Percentiles rank a stretch among this genome's conserved stretches.
Evolutionary conservation across 371 early-diverging fungal genomes (phyloP).

Genomic region (Apophysomyces variabilis): DNA sequence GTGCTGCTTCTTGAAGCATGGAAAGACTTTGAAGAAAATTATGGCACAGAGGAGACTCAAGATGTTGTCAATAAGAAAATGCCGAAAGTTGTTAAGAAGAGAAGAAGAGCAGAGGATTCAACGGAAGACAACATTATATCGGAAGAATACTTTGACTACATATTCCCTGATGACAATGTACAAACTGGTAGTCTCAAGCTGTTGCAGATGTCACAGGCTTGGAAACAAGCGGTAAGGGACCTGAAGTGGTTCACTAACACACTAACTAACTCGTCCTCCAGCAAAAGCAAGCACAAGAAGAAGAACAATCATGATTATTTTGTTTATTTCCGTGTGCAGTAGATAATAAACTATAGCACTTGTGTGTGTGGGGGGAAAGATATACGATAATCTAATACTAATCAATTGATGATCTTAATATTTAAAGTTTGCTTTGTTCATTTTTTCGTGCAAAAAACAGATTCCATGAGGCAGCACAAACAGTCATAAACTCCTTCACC

Average conservation of each 20-base stretch:
- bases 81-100: slow-evolving; percentile 92
- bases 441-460: neutral
- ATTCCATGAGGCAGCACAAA: slow-evolving; percentile 3
- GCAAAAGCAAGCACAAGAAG: too few relatives aligned
- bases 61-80: slow-evolving; percentile 70
- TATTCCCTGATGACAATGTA: slow-evolving; percentile 92
- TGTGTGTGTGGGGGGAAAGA: neutral
- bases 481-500: slow-evolving; percentile 9
- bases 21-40: slow-evolving; percentile 85
- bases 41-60: slow-evolving; percentile 62
- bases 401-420: neutral
- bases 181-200: slow-evolving; percentile 87
- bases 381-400: neutral
- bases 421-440: neutral
- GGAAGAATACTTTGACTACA: slow-evolving; percentile 98
- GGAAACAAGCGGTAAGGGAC: slow-evolving; percentile 63
- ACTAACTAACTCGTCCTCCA: too few relatives aligned
- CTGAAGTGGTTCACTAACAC: too few relatives aligned
- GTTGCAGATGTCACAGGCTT: slow-evolving; percentile 89
- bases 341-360: too few relatives aligned
- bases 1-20: slow-evolving; percentile 90
- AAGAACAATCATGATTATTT: too few relatives aligned
- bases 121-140: slow-evolving; percentile 67
- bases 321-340: too few relatives aligned
- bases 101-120: slow-evolving; percentile 66